phyloP scores from a whole-genome alignment of 176 grass and related monocot species.

The Oryza brachyantha region DNA sequence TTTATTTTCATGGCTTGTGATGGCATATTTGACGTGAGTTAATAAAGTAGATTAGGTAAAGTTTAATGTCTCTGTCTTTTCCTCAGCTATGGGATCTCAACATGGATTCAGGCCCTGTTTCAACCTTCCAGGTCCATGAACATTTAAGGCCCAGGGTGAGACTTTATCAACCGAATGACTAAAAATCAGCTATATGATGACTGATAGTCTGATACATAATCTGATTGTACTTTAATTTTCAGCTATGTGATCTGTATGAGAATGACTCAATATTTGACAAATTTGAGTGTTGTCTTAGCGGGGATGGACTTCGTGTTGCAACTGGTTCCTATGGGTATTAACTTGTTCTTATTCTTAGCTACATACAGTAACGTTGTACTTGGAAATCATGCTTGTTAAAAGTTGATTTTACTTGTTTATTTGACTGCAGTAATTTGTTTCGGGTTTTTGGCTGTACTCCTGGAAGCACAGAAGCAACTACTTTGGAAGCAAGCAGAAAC shows the following conservation, averaged over 20 bases:
- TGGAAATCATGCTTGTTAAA: conserved; percentile 26
- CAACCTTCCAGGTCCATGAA: conserved; percentile 92
- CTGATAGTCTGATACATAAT: conserved; percentile 6
- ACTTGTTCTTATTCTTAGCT: conserved; percentile 22
- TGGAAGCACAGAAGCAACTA: conserved; percentile 65
- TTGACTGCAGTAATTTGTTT: conserved; percentile 79
- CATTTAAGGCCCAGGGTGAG: conserved; percentile 83
- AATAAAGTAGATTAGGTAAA: conserved; percentile 4
- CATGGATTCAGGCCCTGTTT: conserved; percentile 93
- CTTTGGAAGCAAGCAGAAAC: conserved; percentile 92
- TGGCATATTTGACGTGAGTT: conserved; percentile 3
- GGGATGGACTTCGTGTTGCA: conserved; percentile 74
- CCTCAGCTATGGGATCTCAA: conserved; percentile 91
- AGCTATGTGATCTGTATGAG: conserved; percentile 96
- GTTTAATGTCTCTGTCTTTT: conserved; percentile 11
- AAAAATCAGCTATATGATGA: conserved; percentile 5
- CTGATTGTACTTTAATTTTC: conserved; percentile 34
- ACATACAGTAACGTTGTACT: not conserved
- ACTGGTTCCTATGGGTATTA: conserved; percentile 95
- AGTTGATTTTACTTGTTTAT: conserved; percentile 15
- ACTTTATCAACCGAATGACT: conserved; percentile 29
- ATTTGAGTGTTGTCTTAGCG: conserved; percentile 91
- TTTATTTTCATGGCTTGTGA: conserved; percentile 5
- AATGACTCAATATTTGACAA: conserved; percentile 97
- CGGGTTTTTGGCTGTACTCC: conserved; percentile 72